A percentile compares a stretch with the other conserved stretches of the same genome.
Evolutionary conservation across 768 basidiomycete genomes (phyloP).

Genomic region (Suillus subalutaceus): DNA sequence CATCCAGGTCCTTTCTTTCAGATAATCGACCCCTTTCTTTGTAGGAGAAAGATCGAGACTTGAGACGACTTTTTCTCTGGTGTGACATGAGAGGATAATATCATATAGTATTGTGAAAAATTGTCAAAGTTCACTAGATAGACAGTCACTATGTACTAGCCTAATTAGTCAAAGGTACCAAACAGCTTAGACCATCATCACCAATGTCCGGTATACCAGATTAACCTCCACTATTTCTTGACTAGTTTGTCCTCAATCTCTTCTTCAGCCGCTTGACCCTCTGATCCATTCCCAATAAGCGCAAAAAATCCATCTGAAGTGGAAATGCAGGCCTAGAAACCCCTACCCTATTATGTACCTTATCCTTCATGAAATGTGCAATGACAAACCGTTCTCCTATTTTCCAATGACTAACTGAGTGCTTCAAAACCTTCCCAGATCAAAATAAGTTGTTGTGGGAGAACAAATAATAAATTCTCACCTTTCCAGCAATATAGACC

Average conservation of each 20-base stretch:
- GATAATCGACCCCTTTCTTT: not conserved
- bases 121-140: not conserved
- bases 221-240: no score
- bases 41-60: not conserved
- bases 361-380: constrained; percentile 7
- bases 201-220: no score
- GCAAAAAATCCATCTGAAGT: not conserved
- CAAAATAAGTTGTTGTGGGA: no score
- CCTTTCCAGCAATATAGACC: not conserved
- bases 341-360: not conserved
- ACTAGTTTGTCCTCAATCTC: not conserved
- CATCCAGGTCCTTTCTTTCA: not conserved
- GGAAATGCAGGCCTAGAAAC: not conserved
- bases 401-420: no score
- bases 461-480: no score
- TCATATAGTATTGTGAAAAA: not conserved
- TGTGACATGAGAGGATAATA: not conserved
- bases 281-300: not conserved
- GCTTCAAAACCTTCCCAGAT: not conserved
- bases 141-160: no score
- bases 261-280: not conserved
- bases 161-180: no score
- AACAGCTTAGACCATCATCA: no score
- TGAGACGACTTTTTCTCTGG: not conserved
- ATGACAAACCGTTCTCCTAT: not conserved